A percentile compares a stretch with the other conserved stretches of the same genome.
These are phyloP conservation scores for Calycina herbarum DNA, from an alignment of 2,329 filamentous ascomycete species.

Conservation along the genomic window DNA sequence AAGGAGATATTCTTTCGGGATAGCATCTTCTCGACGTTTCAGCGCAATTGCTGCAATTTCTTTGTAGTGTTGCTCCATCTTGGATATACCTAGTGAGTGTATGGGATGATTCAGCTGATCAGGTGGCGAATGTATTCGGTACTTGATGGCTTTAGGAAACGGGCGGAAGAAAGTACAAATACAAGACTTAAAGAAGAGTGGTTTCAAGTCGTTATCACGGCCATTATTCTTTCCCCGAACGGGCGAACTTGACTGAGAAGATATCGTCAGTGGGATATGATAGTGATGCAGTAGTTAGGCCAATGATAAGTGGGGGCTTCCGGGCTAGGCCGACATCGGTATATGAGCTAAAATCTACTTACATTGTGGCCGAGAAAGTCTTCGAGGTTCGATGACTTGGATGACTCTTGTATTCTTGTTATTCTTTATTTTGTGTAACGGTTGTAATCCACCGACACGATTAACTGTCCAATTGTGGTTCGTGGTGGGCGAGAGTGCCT, in stretches of 20 bases:
- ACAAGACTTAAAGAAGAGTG: background rate
- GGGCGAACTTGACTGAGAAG: background rate
- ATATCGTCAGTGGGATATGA: background rate
- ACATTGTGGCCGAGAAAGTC: background rate
- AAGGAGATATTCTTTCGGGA: slow-evolving; percentile 36
- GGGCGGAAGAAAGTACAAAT: background rate
- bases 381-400: too few species aligned
- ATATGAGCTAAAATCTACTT: background rate
- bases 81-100: background rate
- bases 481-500: background rate
- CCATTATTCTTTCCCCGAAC: background rate
- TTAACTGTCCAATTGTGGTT: background rate
- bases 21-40: slow-evolving; percentile 37
- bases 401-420: background rate
- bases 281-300: background rate
- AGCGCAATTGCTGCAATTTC: slow-evolving; percentile 41
- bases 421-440: background rate
- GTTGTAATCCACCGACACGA: background rate
- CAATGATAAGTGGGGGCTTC: slow-evolving; percentile 4
- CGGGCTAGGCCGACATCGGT: background rate
- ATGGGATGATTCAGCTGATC: background rate
- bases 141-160: background rate
- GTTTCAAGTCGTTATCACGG: slow-evolving; percentile 1
- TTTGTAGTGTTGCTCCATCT: slow-evolving; percentile 39
- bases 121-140: background rate